These are phyloP conservation scores for Dactylorhiza incarnata DNA, from an alignment of 106 monocot species.

Conservation along the genomic window DNA sequence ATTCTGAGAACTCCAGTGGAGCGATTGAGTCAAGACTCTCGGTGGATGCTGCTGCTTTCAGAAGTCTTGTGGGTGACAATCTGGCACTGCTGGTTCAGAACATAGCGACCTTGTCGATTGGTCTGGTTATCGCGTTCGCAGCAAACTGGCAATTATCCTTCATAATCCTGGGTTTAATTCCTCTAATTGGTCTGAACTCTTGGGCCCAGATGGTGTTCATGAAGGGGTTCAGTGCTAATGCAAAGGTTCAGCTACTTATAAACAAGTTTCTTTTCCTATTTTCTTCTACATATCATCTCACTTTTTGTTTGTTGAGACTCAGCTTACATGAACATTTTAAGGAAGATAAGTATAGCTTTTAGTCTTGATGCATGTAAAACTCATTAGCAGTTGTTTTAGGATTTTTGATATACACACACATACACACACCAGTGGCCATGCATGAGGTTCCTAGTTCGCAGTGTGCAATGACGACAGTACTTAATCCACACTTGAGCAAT, in stretches of 20 bases:
- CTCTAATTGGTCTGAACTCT: slow-evolving; percentile 13
- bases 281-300: not conserved
- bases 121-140: slow-evolving; percentile 16
- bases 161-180: slow-evolving; percentile 14
- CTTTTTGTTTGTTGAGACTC: not conserved
- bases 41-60: slow-evolving; percentile 15
- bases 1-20: slow-evolving; percentile 15
- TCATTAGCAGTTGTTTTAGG: no score
- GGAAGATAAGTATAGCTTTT: no score
- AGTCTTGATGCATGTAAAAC: no score
- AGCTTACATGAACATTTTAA: no score
- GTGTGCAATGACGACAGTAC: no score
- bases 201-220: slow-evolving; percentile 17
- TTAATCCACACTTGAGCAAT: no score
- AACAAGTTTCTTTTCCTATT: not conserved
- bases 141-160: slow-evolving; percentile 18
- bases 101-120: slow-evolving; percentile 5
- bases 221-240: slow-evolving; percentile 13
- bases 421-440: no score
- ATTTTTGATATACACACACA: no score
- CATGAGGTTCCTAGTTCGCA: no score
- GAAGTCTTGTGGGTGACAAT: slow-evolving; percentile 21
- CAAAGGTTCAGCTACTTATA: slow-evolving; percentile 14
- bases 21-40: slow-evolving; percentile 19
- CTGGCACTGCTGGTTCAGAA: slow-evolving; percentile 21